Percentiles rank a stretch among this genome's conserved stretches.
phyloP scores from a whole-genome alignment of 2,329 filamentous ascomycete species.

The Trichoderma citrinoviride region DNA sequence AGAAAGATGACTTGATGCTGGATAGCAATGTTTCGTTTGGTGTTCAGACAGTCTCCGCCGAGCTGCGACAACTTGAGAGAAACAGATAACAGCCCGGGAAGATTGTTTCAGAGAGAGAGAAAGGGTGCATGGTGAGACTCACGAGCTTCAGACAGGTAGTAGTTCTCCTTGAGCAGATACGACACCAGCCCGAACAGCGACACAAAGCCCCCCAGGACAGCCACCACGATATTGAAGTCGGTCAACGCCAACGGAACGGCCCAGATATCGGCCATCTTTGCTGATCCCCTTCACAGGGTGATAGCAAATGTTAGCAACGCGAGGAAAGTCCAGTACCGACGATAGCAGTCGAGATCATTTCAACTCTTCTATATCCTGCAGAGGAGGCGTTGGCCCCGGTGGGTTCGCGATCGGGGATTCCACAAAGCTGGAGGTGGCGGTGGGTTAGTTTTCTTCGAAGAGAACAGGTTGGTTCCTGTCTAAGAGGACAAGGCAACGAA shows the following conservation, averaged over 20 bases:
- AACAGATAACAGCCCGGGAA: not conserved
- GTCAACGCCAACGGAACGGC: conserved; percentile 53
- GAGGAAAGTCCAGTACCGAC: conserved; percentile 1
- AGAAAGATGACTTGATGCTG: no score
- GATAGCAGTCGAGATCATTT: conserved; percentile 20
- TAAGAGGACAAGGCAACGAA: no score
- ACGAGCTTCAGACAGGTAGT: conserved; percentile 89
- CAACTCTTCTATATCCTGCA: not conserved
- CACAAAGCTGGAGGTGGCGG: no score
- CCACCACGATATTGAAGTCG: conserved; percentile 83
- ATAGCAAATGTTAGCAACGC: conserved; percentile 25
- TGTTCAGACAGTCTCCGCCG: not conserved
- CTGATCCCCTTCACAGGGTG: no score
- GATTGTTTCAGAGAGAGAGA: not conserved
- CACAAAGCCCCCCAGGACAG: conserved; percentile 80
- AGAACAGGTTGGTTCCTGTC: no score
- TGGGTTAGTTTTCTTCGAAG: not conserved
- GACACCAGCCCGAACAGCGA: conserved; percentile 88
- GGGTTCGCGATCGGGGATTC: no score
- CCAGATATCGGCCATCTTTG: conserved; percentile 32
- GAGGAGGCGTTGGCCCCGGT: no score
- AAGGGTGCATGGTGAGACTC: conserved; percentile 36
- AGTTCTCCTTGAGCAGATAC: conserved; percentile 83
- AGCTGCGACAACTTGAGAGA: not conserved
- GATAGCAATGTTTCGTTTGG: not conserved